These are phyloP conservation scores for Apostasia shenzhenica DNA, from an alignment of 106 monocot genomes.

Conservation along the genomic window DNA sequence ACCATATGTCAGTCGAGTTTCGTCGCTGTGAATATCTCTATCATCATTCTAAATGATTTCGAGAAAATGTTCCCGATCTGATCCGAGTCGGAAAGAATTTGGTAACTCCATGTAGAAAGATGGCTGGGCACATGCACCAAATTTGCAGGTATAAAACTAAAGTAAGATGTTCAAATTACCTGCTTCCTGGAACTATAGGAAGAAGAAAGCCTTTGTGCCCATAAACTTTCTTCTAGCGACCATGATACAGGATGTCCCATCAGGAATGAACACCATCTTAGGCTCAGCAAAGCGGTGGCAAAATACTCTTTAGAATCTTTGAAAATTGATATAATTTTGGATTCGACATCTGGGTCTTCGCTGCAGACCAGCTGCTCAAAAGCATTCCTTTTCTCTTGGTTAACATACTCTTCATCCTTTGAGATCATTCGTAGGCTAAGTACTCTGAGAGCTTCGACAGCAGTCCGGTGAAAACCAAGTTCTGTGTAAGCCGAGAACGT, in stretches of 20 bases:
- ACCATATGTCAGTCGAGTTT: no score
- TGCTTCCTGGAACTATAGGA: slow-evolving; percentile 15
- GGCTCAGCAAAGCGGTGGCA: slow-evolving; percentile 58
- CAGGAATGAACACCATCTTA: slow-evolving; percentile 56
- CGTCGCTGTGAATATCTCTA: no score
- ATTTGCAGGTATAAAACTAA: no score
- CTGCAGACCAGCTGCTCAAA: slow-evolving; percentile 60
- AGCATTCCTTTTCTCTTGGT: slow-evolving; percentile 27
- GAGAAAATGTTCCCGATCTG: no score
- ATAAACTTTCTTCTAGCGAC: slow-evolving; percentile 54
- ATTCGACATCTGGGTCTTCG: slow-evolving; percentile 68
- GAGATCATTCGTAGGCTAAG: slow-evolving; percentile 91
- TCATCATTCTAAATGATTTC: no score
- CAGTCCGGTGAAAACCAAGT: slow-evolving; percentile 45
- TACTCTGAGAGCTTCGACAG: slow-evolving; percentile 78
- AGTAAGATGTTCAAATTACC: neutral
- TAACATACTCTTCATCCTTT: slow-evolving; percentile 20
- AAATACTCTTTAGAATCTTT: slow-evolving; percentile 42
- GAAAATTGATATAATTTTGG: slow-evolving; percentile 47
- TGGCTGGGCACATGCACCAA: no score
- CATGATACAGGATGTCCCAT: slow-evolving; percentile 43
- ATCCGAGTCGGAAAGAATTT: no score
- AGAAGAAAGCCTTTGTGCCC: slow-evolving; percentile 72
- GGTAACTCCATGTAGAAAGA: no score
- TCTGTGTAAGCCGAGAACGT: slow-evolving; percentile 54